Base-by-base conservation (phyloP, 2,329 filamentous ascomycete genomes). In the Bisporella sp. region DNA sequence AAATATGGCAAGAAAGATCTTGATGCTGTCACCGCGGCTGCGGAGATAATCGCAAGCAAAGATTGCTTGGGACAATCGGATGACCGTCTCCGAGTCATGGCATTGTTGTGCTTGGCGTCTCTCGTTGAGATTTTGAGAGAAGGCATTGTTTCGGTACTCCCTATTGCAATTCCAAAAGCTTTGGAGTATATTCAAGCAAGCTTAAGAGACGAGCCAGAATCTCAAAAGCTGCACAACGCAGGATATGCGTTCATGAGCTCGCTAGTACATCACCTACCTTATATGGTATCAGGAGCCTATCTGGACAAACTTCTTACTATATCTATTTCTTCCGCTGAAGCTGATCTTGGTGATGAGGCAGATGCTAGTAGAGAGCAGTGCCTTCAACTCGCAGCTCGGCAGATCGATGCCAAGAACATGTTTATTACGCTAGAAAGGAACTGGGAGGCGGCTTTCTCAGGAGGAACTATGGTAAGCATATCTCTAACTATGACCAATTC, bases 1-100 rank as follows among this genome's bases (percentile, higher is more conserved):
- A 92, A 92, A 66, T 97, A 96, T 66, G 95, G 93, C 58, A 95
- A 93, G 73, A 95, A 91, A 66, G 88, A 96, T 62, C 76, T 86
- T 1, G 81, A 86, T 58, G 84, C 82, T 42, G 86, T 96, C 42
- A 76, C 86, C 30, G 79, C 79, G 4, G 86, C 90, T 5, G 89
- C 90, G 4, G 75, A 82, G 52, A 85, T 85, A 1, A 85, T 99
- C 60, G 83, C 87, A 37, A 83, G 90, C 41, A 73, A 82, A 49
- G 75, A 86, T 56, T 92, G 89, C 56, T 77, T 97, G 45, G 87
- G 86, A 37, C 84, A 87, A 64, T 69, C 76, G 9, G 87, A 95
- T 61, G 73, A 78, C 57, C 80, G 81, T 30, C 78, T 96, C 45
- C 84, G 85, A 40, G 78, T 92, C 53, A 87, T 95, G 74, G 88